A percentile compares a stretch with the other conserved stretches of the same genome.
These are phyloP conservation scores for Auxenochlorella pyrenoidosa DNA, from an alignment of 139 green algal genomes.

Conservation along the genomic window DNA sequence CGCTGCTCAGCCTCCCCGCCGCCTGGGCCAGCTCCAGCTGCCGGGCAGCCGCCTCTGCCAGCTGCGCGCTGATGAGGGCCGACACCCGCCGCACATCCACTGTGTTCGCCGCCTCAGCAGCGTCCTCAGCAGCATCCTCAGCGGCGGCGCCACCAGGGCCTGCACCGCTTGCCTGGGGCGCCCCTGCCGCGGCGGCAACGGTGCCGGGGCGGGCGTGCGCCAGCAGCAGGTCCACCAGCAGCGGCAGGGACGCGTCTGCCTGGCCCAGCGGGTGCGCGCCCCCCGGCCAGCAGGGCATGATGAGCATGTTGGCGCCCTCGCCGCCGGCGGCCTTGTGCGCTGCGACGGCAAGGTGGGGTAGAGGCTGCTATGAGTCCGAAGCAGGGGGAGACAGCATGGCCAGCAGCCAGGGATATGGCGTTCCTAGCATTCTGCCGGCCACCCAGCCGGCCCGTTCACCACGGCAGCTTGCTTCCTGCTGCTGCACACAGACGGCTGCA, in stretches of 20 bases:
- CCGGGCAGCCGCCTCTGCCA: neutral
- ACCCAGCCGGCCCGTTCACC: too few relatives aligned
- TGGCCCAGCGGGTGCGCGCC: slow-evolving; percentile 4
- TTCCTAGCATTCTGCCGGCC: too few relatives aligned
- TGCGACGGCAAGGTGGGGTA: neutral
- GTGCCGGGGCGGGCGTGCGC: neutral
- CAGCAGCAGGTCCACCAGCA: slow-evolving; percentile 26
- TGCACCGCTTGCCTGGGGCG: neutral
- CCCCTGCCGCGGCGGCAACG: neutral
- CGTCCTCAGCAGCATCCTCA: neutral
- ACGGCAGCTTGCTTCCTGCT: too few relatives aligned
- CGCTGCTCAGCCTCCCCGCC: neutral
- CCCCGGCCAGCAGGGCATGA: slow-evolving; percentile 40
- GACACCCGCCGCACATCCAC: neutral
- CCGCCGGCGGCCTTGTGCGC: slow-evolving; percentile 44
- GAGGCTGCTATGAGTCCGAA: too few relatives aligned
- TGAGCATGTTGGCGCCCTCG: slow-evolving; percentile 47
- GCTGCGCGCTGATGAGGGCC: neutral
- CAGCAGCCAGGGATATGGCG: too few relatives aligned
- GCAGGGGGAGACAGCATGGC: too few relatives aligned
- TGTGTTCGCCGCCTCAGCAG: neutral
- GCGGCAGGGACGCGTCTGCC: slow-evolving; percentile 9
- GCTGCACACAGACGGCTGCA: neutral
- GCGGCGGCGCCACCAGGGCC: neutral
- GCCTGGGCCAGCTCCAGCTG: slow-evolving; percentile 21